These are phyloP conservation scores for Camellia granthamiana DNA, from an alignment of 148 eudicot genomes.

Conservation along the genomic window DNA sequence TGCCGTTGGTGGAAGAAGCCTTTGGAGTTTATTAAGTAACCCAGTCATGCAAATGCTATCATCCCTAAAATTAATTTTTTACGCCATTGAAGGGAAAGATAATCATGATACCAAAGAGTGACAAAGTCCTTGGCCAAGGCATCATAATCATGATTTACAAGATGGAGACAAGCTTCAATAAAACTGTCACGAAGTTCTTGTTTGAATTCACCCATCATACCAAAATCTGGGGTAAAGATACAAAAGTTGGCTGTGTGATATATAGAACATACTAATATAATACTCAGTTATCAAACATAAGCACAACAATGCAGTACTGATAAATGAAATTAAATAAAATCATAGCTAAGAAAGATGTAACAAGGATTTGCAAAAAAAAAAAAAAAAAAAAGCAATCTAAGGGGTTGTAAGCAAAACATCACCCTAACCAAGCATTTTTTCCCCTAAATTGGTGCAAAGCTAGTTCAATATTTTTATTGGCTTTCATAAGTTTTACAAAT, in stretches of 20 bases:
- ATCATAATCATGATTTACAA: conserved; percentile 88
- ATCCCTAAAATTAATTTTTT: background rate
- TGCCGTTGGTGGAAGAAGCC: conserved; percentile 90
- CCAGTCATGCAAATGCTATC: conserved; percentile 8
- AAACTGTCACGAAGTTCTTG: conserved; percentile 94
- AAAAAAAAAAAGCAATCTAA: too few species aligned
- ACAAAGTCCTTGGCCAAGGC: conserved; percentile 88
- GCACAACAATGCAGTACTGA: background rate
- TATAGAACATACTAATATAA: background rate
- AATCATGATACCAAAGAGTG: conserved; percentile 72
- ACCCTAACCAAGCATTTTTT: background rate
- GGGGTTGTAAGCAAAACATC: background rate
- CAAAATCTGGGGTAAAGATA: conserved; percentile 56
- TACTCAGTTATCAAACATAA: background rate
- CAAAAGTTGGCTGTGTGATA: background rate
- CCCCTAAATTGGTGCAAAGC: background rate
- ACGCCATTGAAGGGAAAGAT: conserved; percentile 8
- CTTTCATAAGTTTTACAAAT: background rate
- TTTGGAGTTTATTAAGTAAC: conserved; percentile 21
- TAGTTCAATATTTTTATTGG: background rate
- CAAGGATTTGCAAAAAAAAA: background rate
- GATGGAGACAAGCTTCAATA: conserved; percentile 98
- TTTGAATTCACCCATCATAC: conserved; percentile 98
- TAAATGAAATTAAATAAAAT: too few species aligned
- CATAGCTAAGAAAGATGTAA: background rate